Evolutionary conservation across 2,329 filamentous ascomycete genomes (phyloP).

Genomic region (Saccharata proteae): DNA sequence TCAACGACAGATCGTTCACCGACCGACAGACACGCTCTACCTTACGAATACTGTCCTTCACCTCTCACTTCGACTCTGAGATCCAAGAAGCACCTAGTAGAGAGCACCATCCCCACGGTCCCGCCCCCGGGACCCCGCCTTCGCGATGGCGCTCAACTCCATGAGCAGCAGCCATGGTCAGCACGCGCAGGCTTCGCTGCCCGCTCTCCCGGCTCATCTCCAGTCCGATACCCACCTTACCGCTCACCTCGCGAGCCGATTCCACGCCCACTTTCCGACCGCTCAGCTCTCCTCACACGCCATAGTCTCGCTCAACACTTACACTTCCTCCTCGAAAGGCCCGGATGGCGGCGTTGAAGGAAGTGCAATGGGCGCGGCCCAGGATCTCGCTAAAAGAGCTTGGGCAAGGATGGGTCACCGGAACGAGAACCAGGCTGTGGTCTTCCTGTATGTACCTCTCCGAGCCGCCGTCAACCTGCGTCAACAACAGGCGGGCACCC

Average conservation of each 20-base stretch:
- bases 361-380: slow-evolving; percentile 82
- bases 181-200: slow-evolving; percentile 76
- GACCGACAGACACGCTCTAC: too few relatives aligned
- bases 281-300: slow-evolving; percentile 84
- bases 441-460: slow-evolving; percentile 66
- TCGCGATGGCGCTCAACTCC: slow-evolving; percentile 45
- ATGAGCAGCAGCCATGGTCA: slow-evolving; percentile 32
- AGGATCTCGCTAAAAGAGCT: slow-evolving; percentile 79
- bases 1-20: too few relatives aligned
- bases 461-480: slow-evolving; percentile 8
- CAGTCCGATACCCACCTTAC: slow-evolving; percentile 70
- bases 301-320: slow-evolving; percentile 87
- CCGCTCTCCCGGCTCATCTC: slow-evolving; percentile 72
- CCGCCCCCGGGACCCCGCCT: slow-evolving; percentile 21
- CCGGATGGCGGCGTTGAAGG: slow-evolving; percentile 85
- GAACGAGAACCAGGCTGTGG: slow-evolving; percentile 82
- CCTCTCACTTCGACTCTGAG: too few relatives aligned
- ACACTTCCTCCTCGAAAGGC: slow-evolving; percentile 76
- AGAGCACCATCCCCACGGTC: background rate
- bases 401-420: slow-evolving; percentile 76
- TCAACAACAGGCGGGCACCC: slow-evolving; percentile 3
- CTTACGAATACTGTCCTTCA: too few relatives aligned
- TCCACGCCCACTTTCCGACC: slow-evolving; percentile 82
- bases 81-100: too few relatives aligned
- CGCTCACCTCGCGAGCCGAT: slow-evolving; percentile 73